These are phyloP conservation scores for Suillus discolor DNA, from an alignment of 768 basidiomycete genomes.

Conservation along the genomic window DNA sequence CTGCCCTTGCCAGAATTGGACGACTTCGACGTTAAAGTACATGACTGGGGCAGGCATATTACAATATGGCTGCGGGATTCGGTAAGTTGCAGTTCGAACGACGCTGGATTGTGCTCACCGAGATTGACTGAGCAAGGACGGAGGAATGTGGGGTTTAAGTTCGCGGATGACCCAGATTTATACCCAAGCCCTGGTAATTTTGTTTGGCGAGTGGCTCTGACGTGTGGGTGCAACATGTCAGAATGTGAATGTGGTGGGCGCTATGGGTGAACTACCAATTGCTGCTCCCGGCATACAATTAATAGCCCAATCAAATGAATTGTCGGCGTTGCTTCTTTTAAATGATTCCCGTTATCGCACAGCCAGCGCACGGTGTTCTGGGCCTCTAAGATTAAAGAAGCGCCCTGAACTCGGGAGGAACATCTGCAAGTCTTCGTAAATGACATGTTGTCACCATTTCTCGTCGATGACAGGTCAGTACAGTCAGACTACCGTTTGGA, in stretches of 20 bases:
- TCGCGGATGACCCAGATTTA: not conserved
- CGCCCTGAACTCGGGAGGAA: not conserved
- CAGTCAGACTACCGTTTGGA: not conserved
- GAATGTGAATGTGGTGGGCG: not conserved
- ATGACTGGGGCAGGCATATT: slow-evolving; percentile 20
- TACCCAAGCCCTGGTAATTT: not conserved
- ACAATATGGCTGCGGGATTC: not conserved
- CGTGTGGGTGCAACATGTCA: slow-evolving; percentile 4
- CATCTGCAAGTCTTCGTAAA: not conserved
- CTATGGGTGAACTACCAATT: not conserved
- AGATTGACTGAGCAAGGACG: not conserved
- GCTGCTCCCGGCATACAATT: not conserved
- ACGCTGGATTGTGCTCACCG: not conserved
- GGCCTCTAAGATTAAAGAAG: not conserved
- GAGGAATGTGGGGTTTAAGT: not conserved
- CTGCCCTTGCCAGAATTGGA: slow-evolving; percentile 30
- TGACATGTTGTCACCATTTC: not conserved
- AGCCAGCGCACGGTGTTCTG: not conserved
- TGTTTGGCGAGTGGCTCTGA: not conserved
- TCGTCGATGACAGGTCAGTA: not conserved
- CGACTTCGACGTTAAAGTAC: slow-evolving; percentile 26
- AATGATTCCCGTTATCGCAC: not conserved
- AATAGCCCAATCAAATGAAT: not conserved
- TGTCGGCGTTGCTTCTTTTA: not conserved
- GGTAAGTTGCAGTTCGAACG: not conserved